A percentile compares a stretch with the other conserved stretches of the same genome.
These are phyloP conservation scores for Daldinia childiae DNA, from an alignment of 495 filamentous ascomycete species.

Conservation along the genomic window DNA sequence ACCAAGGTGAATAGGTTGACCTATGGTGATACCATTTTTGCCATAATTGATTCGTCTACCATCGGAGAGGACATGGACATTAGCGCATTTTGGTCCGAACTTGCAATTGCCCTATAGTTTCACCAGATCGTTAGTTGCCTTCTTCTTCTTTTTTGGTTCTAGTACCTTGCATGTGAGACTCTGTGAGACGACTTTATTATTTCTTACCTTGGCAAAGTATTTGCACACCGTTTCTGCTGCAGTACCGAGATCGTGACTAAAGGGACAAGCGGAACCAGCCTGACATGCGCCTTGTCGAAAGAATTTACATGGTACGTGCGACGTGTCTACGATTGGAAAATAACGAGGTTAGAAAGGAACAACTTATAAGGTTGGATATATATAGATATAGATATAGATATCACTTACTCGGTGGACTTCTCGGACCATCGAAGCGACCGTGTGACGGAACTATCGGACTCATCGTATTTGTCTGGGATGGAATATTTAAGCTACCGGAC, in stretches of 20 bases:
- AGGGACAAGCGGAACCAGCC: conserved; percentile 94
- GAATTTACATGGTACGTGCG: conserved; percentile 99
- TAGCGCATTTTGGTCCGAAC: conserved; percentile 95
- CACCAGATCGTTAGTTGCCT: conserved; percentile 47
- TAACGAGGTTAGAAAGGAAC: conserved; percentile 25
- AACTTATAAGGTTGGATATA: neutral
- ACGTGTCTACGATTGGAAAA: conserved; percentile 73
- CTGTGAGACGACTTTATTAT: conserved; percentile 4
- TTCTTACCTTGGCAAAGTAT: conserved; percentile 93
- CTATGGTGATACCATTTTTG: conserved; percentile 63
- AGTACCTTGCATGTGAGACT: neutral
- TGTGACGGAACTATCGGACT: conserved; percentile 55
- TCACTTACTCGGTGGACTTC: conserved; percentile 84
- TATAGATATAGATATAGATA: neutral
- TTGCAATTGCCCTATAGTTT: conserved; percentile 91
- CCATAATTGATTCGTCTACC: conserved; percentile 86
- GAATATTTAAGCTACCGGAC: conserved; percentile 63
- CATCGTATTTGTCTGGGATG: conserved; percentile 50
- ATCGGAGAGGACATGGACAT: conserved; percentile 93
- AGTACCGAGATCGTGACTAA: conserved; percentile 87
- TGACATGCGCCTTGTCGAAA: conserved; percentile 95
- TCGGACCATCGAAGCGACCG: conserved; percentile 68
- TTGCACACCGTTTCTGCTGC: conserved; percentile 90
- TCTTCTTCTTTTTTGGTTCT: conserved; percentile 1
- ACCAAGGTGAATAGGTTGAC: conserved; percentile 67